phyloP scores from a whole-genome alignment of 306 rosid species.

The Lagenaria siceraria region DNA sequence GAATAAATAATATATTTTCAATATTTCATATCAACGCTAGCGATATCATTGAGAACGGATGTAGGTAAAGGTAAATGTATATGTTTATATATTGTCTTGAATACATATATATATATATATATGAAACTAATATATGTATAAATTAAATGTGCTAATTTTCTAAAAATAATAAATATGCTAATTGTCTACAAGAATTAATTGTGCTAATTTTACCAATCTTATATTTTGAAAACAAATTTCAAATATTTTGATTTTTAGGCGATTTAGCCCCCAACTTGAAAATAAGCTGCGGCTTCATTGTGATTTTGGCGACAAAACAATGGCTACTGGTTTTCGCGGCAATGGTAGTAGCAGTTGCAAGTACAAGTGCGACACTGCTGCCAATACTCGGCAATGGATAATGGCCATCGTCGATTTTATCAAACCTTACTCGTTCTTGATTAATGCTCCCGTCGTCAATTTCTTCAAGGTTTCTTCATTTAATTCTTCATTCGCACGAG shows the following conservation, averaged over 20 bases:
- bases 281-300: background rate
- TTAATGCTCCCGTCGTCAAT: conserved; percentile 63
- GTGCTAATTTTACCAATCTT: too few relatives aligned
- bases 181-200: too few relatives aligned
- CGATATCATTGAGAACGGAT: too few relatives aligned
- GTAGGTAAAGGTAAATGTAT: too few relatives aligned
- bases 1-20: too few relatives aligned
- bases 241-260: background rate
- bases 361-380: conserved; percentile 45
- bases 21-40: too few relatives aligned
- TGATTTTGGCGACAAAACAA: background rate
- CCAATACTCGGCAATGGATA: conserved; percentile 47
- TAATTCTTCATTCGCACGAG: background rate
- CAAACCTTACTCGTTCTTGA: conserved; percentile 35
- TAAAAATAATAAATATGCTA: too few relatives aligned
- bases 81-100: too few relatives aligned
- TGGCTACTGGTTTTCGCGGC: background rate
- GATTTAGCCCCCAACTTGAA: background rate
- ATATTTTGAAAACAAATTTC: too few relatives aligned
- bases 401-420: conserved; percentile 56
- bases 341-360: conserved; percentile 8
- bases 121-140: too few relatives aligned
- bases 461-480: conserved; percentile 47
- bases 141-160: too few relatives aligned
- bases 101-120: too few relatives aligned